Percentiles rank a stretch among this genome's conserved stretches.
These are phyloP conservation scores for Zelopaecilomyces penicillatus DNA, from an alignment of 2,329 filamentous ascomycete genomes.

Conservation along the genomic window DNA sequence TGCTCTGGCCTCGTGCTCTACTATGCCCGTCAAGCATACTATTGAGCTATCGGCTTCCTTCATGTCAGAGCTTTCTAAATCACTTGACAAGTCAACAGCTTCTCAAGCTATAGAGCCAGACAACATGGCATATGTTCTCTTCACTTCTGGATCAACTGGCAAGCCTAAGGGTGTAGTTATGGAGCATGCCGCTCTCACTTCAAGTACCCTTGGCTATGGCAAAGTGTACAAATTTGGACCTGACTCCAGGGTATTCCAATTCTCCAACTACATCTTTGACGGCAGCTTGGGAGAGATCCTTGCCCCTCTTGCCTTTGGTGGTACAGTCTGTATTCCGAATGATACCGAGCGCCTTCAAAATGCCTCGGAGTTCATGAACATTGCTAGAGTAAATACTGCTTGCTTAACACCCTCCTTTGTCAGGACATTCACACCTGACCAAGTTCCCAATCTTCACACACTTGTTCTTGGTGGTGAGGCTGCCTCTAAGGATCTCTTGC, in stretches of 20 bases:
- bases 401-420: conserved; percentile 8
- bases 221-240: conserved; percentile 2
- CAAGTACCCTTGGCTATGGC: conserved; percentile 3
- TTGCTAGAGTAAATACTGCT: conserved; percentile 3
- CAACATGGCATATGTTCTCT: conserved; percentile 14
- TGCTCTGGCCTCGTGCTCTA: background rate
- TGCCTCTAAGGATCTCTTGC: conserved; percentile 5
- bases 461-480: conserved; percentile 10
- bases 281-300: conserved; percentile 5
- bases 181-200: conserved; percentile 10
- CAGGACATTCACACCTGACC: conserved; percentile 1
- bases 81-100: too few relatives aligned
- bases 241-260: conserved; percentile 6
- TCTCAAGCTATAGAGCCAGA: background rate
- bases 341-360: conserved; percentile 5
- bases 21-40: background rate
- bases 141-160: conserved; percentile 18
- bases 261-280: conserved; percentile 6
- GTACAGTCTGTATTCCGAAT: conserved; percentile 2
- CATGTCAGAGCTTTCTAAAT: background rate
- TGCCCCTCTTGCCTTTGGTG: conserved; percentile 1
- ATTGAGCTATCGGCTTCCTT: background rate
- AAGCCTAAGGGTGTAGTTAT: conserved; percentile 16
- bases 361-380: conserved; percentile 2
- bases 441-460: conserved; percentile 6